Conservation (phyloP, 2,329 filamentous ascomycete species). For the Diatrype stigma region DNA sequence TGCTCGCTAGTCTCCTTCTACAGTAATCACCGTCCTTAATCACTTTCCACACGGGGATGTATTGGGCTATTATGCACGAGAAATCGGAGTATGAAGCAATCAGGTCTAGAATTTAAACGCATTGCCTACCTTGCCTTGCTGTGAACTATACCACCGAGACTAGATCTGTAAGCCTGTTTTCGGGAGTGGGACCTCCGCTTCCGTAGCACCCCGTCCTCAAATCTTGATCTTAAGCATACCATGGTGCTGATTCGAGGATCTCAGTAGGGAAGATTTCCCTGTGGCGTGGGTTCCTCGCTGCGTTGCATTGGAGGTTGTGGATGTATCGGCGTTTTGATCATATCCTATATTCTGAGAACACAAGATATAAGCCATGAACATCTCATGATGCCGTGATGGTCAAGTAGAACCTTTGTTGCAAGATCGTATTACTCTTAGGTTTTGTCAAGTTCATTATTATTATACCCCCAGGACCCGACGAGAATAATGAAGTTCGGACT, state of each 20-base stretch:
- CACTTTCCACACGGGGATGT: neutral
- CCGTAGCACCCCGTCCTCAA: neutral
- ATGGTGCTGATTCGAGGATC: conserved; percentile 2
- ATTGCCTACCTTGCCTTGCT: neutral
- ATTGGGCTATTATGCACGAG: too few relatives aligned
- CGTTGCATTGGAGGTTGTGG: neutral
- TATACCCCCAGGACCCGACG: neutral
- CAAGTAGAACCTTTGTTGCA: too few relatives aligned
- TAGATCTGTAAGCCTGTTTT: too few relatives aligned
- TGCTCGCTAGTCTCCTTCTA: too few relatives aligned
- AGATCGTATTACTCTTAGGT: neutral
- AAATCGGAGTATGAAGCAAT: too few relatives aligned
- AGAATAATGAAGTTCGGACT: conserved; percentile 10
- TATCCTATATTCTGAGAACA: neutral
- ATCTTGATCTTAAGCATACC: neutral
- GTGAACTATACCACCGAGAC: too few relatives aligned
- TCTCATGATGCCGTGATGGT: too few relatives aligned
- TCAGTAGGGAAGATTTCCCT: neutral
- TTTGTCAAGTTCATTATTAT: neutral
- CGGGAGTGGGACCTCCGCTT: neutral
- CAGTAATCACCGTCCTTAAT: too few relatives aligned
- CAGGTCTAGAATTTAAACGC: too few relatives aligned
- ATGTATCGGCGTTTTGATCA: neutral
- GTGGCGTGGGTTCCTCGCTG: neutral
- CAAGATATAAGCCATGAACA: too few relatives aligned